These are phyloP conservation scores for Mollisiaceae sp. DNA, from an alignment of 2,329 filamentous ascomycete genomes.

Conservation along the genomic window DNA sequence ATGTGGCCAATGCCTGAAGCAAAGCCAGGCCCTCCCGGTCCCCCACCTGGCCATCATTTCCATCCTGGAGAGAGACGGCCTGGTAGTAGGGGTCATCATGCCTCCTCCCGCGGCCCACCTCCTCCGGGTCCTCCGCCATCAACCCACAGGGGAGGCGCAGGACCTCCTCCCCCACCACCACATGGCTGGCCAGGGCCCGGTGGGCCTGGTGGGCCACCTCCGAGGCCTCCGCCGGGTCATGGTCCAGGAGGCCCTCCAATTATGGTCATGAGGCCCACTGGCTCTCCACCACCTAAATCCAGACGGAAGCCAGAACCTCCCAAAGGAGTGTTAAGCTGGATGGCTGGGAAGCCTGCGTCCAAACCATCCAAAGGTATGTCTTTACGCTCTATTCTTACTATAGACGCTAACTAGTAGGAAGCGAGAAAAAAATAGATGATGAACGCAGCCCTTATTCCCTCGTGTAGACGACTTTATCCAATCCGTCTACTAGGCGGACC, in stretches of 20 bases:
- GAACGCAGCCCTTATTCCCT: not conserved
- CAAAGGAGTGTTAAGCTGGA: slow-evolving; percentile 37
- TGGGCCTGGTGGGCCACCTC: slow-evolving; percentile 16
- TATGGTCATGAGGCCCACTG: slow-evolving; percentile 26
- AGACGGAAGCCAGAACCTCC: slow-evolving; percentile 29
- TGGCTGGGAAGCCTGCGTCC: slow-evolving; percentile 34
- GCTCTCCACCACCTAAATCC: slow-evolving; percentile 19
- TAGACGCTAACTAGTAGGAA: slow-evolving; percentile 7
- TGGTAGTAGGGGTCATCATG: slow-evolving; percentile 22
- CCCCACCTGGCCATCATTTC: slow-evolving; percentile 28
- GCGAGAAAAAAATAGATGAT: slow-evolving; percentile 7
- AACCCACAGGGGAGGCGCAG: slow-evolving; percentile 20
- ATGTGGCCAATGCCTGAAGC: slow-evolving; percentile 66
- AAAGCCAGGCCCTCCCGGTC: slow-evolving; percentile 24
- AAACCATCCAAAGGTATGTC: slow-evolving; percentile 39
- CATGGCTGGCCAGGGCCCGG: slow-evolving; percentile 21
- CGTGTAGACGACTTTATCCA: not conserved
- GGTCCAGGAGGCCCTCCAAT: slow-evolving; percentile 26
- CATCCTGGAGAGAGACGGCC: slow-evolving; percentile 15
- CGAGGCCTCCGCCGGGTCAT: slow-evolving; percentile 14
- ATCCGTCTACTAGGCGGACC: not conserved
- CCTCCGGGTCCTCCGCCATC: slow-evolving; percentile 25
- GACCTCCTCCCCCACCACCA: slow-evolving; percentile 26
- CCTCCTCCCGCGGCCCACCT: slow-evolving; percentile 23
- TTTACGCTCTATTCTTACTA: slow-evolving; percentile 8